Evolutionary conservation across 1,284 basidiomycete species (phyloP).

Genomic region (Inonotus hispidus): DNA sequence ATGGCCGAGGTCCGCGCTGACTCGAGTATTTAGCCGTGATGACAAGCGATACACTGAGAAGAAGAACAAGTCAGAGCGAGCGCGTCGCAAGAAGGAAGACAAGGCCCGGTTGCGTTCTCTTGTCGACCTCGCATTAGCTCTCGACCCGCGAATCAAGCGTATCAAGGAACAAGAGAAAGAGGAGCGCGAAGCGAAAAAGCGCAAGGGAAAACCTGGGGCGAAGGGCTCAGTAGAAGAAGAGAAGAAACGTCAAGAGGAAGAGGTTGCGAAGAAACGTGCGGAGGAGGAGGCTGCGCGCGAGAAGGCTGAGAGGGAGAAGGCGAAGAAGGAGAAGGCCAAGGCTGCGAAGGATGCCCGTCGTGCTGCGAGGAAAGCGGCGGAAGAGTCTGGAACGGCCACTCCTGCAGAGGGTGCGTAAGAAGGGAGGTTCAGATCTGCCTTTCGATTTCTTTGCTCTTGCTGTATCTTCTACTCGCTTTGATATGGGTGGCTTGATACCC

Average conservation of each 20-base stretch:
- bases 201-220: slow-evolving; percentile 42
- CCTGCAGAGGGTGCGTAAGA: neutral
- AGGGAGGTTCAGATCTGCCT: neutral
- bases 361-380: slow-evolving; percentile 37
- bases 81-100: slow-evolving; percentile 97
- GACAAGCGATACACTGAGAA: slow-evolving; percentile 99
- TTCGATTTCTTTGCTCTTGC: neutral
- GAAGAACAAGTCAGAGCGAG: slow-evolving; percentile 98
- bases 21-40: slow-evolving; percentile 62
- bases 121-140: slow-evolving; percentile 81
- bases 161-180: slow-evolving; percentile 98
- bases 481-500: neutral
- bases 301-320: slow-evolving; percentile 80
- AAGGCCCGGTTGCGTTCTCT: slow-evolving; percentile 84
- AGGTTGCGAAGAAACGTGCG: slow-evolving; percentile 61
- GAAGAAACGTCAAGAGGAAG: slow-evolving; percentile 69
- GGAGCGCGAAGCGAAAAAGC: slow-evolving; percentile 91
- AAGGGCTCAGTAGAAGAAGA: slow-evolving; percentile 50
- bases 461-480: neutral
- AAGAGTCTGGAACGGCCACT: neutral
- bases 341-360: slow-evolving; percentile 82
- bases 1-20: neutral
- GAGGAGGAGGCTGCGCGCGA: slow-evolving; percentile 65
- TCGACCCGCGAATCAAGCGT: slow-evolving; percentile 95
- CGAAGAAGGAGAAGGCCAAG: slow-evolving; percentile 35